phyloP scores from a whole-genome alignment of 2,329 filamentous ascomycete species.

The Arthroderma sp. region DNA sequence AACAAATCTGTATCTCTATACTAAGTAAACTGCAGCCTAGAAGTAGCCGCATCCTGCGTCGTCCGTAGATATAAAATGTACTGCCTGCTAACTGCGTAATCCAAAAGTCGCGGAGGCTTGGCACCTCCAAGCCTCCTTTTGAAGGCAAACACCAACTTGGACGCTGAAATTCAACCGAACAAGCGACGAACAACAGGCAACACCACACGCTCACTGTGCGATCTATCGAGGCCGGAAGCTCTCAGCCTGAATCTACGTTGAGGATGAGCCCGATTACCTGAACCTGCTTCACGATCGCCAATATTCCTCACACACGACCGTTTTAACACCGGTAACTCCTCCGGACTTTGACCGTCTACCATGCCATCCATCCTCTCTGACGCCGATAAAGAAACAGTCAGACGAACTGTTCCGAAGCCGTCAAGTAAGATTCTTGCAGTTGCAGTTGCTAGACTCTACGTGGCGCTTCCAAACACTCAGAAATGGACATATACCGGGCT shows the following conservation, averaged over 20 bases:
- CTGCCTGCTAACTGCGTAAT: neutral
- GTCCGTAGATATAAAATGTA: neutral
- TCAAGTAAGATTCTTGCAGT: constrained; percentile 97
- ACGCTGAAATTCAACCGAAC: neutral
- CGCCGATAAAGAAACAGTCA: constrained; percentile 92
- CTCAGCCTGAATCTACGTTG: neutral
- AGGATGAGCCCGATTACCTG: neutral
- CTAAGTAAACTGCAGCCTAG: too few species aligned
- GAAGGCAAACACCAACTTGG: neutral
- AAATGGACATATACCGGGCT: constrained; percentile 92
- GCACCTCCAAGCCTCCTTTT: neutral
- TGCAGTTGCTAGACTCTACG: constrained; percentile 82
- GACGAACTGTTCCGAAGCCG: constrained; percentile 82
- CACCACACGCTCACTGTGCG: neutral
- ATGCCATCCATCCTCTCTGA: constrained; percentile 65
- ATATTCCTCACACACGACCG: neutral
- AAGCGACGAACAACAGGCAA: neutral
- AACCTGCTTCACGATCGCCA: neutral
- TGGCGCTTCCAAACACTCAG: constrained; percentile 73
- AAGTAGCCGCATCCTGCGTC: neutral
- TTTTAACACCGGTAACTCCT: neutral
- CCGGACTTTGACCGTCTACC: constrained; percentile 12
- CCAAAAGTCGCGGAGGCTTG: neutral
- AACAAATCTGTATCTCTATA: neutral
- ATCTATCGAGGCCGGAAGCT: neutral